Conservation (phyloP, 1,284 basidiomycete species). For the Phellinidium pouzarii region DNA sequence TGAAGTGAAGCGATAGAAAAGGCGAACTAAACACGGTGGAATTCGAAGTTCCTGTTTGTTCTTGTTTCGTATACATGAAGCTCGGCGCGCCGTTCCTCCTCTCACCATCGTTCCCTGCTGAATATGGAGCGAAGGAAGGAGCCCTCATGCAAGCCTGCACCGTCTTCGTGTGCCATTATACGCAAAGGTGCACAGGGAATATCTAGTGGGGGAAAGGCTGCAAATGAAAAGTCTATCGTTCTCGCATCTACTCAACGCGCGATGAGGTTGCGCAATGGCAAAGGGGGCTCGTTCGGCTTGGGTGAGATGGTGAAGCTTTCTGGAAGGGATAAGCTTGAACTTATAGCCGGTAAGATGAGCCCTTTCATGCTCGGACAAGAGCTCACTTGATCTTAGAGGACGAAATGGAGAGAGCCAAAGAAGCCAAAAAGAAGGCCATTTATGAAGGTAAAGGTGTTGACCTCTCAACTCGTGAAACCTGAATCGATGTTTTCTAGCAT, state of each 20-base stretch:
- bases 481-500: not conserved
- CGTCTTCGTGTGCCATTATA: not conserved
- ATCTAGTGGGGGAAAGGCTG: constrained; percentile 1
- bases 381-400: constrained; percentile 45
- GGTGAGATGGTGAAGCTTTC: constrained; percentile 62
- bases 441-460: constrained; percentile 12
- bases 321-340: constrained; percentile 71
- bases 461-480: not conserved
- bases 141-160: not conserved
- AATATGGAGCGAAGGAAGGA: not conserved
- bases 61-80: too few species aligned
- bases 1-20: too few species aligned
- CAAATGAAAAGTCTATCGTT: constrained; percentile 4
- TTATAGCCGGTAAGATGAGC: constrained; percentile 53
- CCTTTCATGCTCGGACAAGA: constrained; percentile 1
- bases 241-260: constrained; percentile 46
- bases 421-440: constrained; percentile 24
- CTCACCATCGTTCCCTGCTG: not conserved
- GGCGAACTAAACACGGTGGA: too few species aligned
- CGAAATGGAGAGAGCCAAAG: constrained; percentile 47
- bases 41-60: too few species aligned
- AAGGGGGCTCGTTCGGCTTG: constrained; percentile 59
- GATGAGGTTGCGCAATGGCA: constrained; percentile 67
- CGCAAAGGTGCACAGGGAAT: constrained; percentile 10
- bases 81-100: not conserved